Conservation (phyloP, 2,329 filamentous ascomycete species). For the Camptophora hylomeconis region DNA sequence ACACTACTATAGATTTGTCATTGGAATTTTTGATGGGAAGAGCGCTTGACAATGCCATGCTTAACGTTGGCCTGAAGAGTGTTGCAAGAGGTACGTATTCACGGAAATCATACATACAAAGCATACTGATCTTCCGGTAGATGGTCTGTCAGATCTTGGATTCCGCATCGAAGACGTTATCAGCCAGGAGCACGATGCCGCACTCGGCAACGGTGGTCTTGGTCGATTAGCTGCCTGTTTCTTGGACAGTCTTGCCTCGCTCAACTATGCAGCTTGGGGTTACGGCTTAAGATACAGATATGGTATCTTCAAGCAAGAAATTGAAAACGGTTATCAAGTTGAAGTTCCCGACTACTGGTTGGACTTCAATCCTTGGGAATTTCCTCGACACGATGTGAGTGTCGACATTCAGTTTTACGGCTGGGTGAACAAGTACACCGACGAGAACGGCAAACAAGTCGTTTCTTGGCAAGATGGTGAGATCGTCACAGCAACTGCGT, state of each 20-base stretch:
- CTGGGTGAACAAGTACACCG: slow-evolving; percentile 58
- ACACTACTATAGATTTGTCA: slow-evolving; percentile 54
- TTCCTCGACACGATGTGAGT: slow-evolving; percentile 85
- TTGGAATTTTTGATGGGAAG: slow-evolving; percentile 97
- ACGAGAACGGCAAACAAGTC: slow-evolving; percentile 62
- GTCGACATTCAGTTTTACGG: slow-evolving; percentile 98
- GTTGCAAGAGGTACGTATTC: slow-evolving; percentile 55
- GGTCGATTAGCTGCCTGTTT: slow-evolving; percentile 93
- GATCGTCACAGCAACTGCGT: slow-evolving; percentile 80
- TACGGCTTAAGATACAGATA: slow-evolving; percentile 94
- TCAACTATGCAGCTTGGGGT: slow-evolving; percentile 95
- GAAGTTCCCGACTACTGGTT: slow-evolving; percentile 99
- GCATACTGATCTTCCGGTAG: slow-evolving; percentile 32
- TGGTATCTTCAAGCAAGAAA: slow-evolving; percentile 99
- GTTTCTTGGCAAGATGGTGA: slow-evolving; percentile 86
- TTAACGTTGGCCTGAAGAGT: slow-evolving; percentile 84
- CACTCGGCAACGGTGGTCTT: slow-evolving; percentile 88
- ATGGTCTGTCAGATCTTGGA: slow-evolving; percentile 74
- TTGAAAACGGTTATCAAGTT: slow-evolving; percentile 93
- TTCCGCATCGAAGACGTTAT: slow-evolving; percentile 97
- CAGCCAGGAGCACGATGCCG: slow-evolving; percentile 87
- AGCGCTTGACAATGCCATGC: slow-evolving; percentile 94
- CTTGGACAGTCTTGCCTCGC: slow-evolving; percentile 84
- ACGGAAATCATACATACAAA: slow-evolving; percentile 1
- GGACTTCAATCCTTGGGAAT: slow-evolving; percentile 99